A percentile compares a stretch with the other conserved stretches of the same genome.
These are phyloP conservation scores for Linum lewisii DNA, from an alignment of 345 rosid species.

Conservation along the genomic window DNA sequence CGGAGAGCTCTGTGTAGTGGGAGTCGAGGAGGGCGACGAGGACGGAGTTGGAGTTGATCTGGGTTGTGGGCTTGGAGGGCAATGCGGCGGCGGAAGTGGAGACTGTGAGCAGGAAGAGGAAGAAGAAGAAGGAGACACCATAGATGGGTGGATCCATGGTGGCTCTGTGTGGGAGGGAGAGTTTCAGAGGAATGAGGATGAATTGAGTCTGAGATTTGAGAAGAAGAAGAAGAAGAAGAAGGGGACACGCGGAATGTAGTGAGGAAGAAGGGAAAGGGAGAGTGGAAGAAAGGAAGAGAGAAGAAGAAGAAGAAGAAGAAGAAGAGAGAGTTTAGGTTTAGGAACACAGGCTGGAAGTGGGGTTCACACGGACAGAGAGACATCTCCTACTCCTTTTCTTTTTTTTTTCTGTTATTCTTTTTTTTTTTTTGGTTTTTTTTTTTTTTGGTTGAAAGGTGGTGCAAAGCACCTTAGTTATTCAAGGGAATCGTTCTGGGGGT, in stretches of 20 bases:
- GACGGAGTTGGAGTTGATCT: constrained; percentile 81
- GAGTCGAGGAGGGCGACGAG: constrained; percentile 96
- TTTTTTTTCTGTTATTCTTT: neutral
- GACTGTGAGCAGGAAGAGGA: constrained; percentile 1
- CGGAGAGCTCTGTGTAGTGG: constrained; percentile 83
- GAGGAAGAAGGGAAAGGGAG: constrained; percentile 1
- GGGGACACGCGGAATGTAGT: neutral
- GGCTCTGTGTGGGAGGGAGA: neutral
- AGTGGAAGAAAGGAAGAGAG: neutral
- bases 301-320: constrained; percentile 1
- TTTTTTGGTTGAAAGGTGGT: too few species aligned
- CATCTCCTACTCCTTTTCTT: neutral
- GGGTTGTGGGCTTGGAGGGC: constrained; percentile 8
- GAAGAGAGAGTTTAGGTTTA: neutral
- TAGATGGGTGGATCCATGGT: constrained; percentile 8
- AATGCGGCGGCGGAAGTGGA: constrained; percentile 17
- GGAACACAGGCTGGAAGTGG: constrained; percentile 10
- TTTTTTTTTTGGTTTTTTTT: too few species aligned
- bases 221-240: neutral
- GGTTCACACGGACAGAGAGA: constrained; percentile 5
- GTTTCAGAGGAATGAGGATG: neutral
- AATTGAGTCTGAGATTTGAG: neutral
- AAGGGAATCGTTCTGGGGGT: too few species aligned
- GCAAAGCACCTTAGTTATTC: too few species aligned
- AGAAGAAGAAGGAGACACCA: constrained; percentile 4